Evolutionary conservation across 2,329 filamentous ascomycete genomes (phyloP).

Genomic region (Epicoccum sorghinum): DNA sequence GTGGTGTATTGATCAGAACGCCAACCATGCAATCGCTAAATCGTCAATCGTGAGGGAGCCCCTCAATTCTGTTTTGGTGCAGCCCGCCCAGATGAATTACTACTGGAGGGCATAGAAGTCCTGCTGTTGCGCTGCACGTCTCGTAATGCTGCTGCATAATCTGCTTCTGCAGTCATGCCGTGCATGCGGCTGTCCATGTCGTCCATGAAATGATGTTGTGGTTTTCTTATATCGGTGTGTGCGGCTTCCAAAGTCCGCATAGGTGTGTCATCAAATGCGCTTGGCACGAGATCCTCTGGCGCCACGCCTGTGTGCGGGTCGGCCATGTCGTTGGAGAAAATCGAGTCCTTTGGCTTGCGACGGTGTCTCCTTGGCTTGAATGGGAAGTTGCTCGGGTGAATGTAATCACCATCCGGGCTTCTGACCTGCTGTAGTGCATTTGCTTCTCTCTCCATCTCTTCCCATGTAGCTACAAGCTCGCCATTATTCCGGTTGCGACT

Average conservation of each 20-base stretch:
- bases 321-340: slow-evolving; percentile 28
- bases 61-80: slow-evolving; percentile 12
- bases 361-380: slow-evolving; percentile 28
- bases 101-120: slow-evolving; percentile 13
- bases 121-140: slow-evolving; percentile 26
- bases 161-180: slow-evolving; percentile 30
- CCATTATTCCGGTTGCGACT: slow-evolving; percentile 39
- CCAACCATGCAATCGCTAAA: slow-evolving; percentile 18
- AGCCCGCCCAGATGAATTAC: slow-evolving; percentile 11
- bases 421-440: slow-evolving; percentile 29
- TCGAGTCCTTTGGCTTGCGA: slow-evolving; percentile 33
- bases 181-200: slow-evolving; percentile 19
- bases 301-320: slow-evolving; percentile 22
- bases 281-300: slow-evolving; percentile 41
- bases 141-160: slow-evolving; percentile 39
- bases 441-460: slow-evolving; percentile 41
- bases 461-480: slow-evolving; percentile 42
- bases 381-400: slow-evolving; percentile 38
- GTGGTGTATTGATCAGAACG: slow-evolving; percentile 4
- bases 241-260: slow-evolving; percentile 21
- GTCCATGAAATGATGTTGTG: slow-evolving; percentile 27
- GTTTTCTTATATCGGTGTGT: slow-evolving; percentile 24
- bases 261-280: slow-evolving; percentile 30
- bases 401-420: slow-evolving; percentile 42
- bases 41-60: slow-evolving; percentile 10